Base-by-base conservation (phyloP, 164 flowering plant genomes). In the Berberis thunbergii region DNA sequence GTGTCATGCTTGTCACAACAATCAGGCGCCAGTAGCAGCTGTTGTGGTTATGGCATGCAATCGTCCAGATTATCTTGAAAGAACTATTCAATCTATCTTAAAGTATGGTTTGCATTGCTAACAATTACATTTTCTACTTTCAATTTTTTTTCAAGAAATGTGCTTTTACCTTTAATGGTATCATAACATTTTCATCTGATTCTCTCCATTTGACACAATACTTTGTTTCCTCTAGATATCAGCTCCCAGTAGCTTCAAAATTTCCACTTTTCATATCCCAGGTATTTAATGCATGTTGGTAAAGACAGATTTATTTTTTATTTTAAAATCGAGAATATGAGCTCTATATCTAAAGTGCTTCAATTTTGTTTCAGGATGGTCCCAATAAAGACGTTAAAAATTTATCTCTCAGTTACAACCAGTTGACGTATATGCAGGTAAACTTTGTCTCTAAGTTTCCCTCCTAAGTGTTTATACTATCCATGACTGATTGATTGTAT, bases 11-110 rank as follows among this genome's bases (percentile, higher is more conserved):
- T 43, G 62, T 75, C 45, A 67, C 52, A 71, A 64, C 65, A 44
- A 42, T 52, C 70, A 95, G 96, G 82, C 67, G 42, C 97, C 96
- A 52, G 83, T 91, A 62, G 97, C 97, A 57, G 99, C 99, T 53
- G 90, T 95, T 57, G 96, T 95, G 61, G 74, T 91, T 50, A 95
- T 95, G 99, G 99, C 99, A 49, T 95, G 99, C 75, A 95, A 83
- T 73, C 99, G 99, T 66, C 89, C 97, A 61, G 97, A 95, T 78
- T 95, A 95, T 77, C 73, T 94, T 53, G 92, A 87, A 66, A 82
- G 86, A 81, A 94, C 98, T 59, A 69, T 94, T 44, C 71, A 87
- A 44, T 90, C 98, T 49, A 79, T 94, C 59, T 70, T 88, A 59
- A 90, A 81, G 98, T 94, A 84, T 62, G 83, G 48, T 1, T 49